These are phyloP conservation scores for Anaeramoeba flamelloides DNA, from an alignment of 78 protist species.

Conservation along the genomic window DNA sequence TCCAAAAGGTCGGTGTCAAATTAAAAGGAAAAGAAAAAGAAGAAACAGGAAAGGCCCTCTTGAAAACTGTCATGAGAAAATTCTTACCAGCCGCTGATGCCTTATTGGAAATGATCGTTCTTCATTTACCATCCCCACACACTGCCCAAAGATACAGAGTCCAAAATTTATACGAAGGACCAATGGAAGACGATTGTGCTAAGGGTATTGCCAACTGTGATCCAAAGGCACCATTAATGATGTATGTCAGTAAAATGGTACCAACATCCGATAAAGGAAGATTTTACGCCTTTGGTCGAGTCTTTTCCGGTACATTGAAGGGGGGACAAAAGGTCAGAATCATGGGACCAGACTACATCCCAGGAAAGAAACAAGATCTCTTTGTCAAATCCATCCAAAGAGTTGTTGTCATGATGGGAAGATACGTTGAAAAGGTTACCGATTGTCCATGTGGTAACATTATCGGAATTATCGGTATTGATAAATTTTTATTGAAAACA, in stretches of 20 bases:
- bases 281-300: conserved; percentile 40
- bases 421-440: conserved; percentile 75
- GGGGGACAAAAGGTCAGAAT: conserved; percentile 89
- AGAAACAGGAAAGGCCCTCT: too few relatives aligned
- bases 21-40: too few relatives aligned
- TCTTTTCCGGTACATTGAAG: conserved; percentile 69
- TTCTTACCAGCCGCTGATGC: too few relatives aligned
- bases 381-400: conserved; percentile 89
- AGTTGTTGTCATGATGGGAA: conserved; percentile 95
- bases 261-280: conserved; percentile 1
- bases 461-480: conserved; percentile 87
- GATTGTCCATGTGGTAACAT: conserved; percentile 89
- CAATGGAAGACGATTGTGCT: conserved; percentile 19
- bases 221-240: conserved; percentile 69
- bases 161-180: too few relatives aligned
- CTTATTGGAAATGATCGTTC: too few relatives aligned
- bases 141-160: too few relatives aligned
- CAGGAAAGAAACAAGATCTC: conserved; percentile 87
- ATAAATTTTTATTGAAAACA: conserved; percentile 87
- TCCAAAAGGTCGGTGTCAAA: too few relatives aligned
- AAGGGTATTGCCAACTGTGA: conserved; percentile 36
- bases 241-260: conserved; percentile 37
- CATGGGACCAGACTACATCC: conserved; percentile 86
- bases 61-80: too few relatives aligned
- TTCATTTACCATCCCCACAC: too few relatives aligned